Percentiles rank a stretch among this genome's conserved stretches.
Evolutionary conservation across 208 protist species (phyloP).

Genomic region (Trypanosoma lewisi): DNA sequence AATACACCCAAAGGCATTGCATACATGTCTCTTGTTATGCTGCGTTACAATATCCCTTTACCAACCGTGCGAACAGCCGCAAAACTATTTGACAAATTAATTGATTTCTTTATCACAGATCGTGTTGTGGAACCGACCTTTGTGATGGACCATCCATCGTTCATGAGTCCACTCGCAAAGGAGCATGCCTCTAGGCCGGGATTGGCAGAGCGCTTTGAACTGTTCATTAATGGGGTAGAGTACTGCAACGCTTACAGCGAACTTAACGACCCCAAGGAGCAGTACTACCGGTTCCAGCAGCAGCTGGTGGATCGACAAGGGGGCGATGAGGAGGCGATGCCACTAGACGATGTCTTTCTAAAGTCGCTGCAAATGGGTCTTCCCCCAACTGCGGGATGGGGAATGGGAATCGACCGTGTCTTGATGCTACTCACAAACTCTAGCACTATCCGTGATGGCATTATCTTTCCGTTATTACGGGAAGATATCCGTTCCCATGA

Average conservation of each 20-base stretch:
- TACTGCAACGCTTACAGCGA: conserved; percentile 97
- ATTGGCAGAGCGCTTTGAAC: conserved; percentile 95
- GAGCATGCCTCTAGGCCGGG: conserved; percentile 67
- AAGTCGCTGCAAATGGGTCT: conserved; percentile 94
- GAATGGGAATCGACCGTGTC: conserved; percentile 95
- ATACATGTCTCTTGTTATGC: conserved; percentile 85
- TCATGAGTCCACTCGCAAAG: conserved; percentile 93
- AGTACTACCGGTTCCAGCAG: conserved; percentile 93
- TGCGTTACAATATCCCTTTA: conserved; percentile 77
- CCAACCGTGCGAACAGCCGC: conserved; percentile 86
- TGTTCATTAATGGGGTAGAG: conserved; percentile 94
- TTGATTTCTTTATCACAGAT: conserved; percentile 91
- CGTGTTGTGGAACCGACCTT: conserved; percentile 93
- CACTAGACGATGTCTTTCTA: conserved; percentile 92
- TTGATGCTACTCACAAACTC: conserved; percentile 92
- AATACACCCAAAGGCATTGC: conserved; percentile 70
- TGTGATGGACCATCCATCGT: conserved; percentile 93
- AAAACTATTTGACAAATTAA: conserved; percentile 91
- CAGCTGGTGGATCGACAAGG: conserved; percentile 83
- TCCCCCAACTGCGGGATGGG: conserved; percentile 94
- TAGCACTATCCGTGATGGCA: conserved; percentile 78
- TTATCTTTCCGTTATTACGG: conserved; percentile 87
- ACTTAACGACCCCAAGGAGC: conserved; percentile 95
- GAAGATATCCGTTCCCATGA: conserved; percentile 74
- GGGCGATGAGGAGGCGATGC: conserved; percentile 93